Percentiles rank a stretch among this genome's conserved stretches.
phyloP scores from a whole-genome alignment of 306 rosid genomes.

The Castanea sativa region DNA sequence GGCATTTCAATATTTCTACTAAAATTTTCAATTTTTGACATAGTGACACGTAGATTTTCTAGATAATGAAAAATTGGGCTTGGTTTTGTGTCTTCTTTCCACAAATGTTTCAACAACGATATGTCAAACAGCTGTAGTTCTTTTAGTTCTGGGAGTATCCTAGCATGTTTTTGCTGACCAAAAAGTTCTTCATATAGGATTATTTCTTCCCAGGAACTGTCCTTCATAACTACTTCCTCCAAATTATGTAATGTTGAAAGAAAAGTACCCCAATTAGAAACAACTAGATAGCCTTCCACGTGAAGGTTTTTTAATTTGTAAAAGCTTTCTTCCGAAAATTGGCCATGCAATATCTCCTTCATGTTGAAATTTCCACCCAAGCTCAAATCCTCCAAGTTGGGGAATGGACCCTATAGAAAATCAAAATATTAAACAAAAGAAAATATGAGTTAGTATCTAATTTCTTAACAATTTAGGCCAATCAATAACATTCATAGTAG shows the following conservation, averaged over 20 bases:
- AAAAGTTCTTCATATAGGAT: not conserved
- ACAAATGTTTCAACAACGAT: not conserved
- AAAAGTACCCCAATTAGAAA: not conserved
- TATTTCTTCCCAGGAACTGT: not conserved
- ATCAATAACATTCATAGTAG: no score
- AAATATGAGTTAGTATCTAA: not conserved
- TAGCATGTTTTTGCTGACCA: not conserved
- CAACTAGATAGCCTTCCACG: no score
- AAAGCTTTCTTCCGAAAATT: not conserved
- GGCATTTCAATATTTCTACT: not conserved
- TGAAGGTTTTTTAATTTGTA: no score
- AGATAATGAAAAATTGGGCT: not conserved
- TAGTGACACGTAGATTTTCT: accelerated
- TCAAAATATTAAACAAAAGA: not conserved
- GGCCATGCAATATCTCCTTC: not conserved
- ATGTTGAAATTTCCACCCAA: not conserved
- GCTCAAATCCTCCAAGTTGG: not conserved
- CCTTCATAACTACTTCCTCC: not conserved
- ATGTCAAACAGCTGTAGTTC: accelerated
- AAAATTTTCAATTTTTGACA: conserved; percentile 18
- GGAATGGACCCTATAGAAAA: conserved; percentile 7
- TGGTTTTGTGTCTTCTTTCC: not conserved
- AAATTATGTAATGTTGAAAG: no score
- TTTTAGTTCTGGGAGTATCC: not conserved
- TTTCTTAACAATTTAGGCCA: no score